Conservation (phyloP, 2,329 filamentous ascomycete species). For the Blastomyces silverae region DNA sequence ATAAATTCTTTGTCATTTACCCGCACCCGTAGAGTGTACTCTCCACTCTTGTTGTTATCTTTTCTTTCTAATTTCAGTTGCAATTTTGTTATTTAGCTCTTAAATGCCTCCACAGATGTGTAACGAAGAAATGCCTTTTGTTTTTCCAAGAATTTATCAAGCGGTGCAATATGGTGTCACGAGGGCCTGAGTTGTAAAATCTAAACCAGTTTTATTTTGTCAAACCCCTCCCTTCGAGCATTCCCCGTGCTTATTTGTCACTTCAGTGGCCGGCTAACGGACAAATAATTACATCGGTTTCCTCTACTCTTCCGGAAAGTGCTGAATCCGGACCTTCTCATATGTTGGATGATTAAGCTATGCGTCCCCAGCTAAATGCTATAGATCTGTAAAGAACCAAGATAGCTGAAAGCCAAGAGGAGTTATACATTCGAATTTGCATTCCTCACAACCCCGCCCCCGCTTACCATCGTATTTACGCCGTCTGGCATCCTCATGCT, state of each 20-base stretch:
- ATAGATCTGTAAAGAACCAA: too few species aligned
- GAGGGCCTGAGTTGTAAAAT: background rate
- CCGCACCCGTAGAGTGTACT: background rate
- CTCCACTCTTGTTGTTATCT: background rate
- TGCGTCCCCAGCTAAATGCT: too few species aligned
- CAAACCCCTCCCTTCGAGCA: background rate
- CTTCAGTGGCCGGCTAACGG: background rate
- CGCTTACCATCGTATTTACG: background rate
- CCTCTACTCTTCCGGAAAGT: background rate
- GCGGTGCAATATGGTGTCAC: background rate
- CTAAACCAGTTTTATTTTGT: background rate
- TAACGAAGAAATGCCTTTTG: conserved; percentile 8
- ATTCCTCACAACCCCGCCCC: background rate
- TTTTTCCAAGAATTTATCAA: conserved; percentile 5
- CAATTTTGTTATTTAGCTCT: background rate
- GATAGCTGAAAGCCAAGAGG: background rate
- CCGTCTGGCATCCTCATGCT: background rate
- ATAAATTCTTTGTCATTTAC: background rate
- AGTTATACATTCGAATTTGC: background rate
- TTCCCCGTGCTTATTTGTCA: background rate
- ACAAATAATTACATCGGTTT: background rate
- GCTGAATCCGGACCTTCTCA: background rate
- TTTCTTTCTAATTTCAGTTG: background rate
- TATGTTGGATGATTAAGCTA: too few species aligned
- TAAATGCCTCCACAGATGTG: background rate